These are phyloP conservation scores for Zelonia costaricensis DNA, from an alignment of 208 protist genomes.

Conservation along the genomic window DNA sequence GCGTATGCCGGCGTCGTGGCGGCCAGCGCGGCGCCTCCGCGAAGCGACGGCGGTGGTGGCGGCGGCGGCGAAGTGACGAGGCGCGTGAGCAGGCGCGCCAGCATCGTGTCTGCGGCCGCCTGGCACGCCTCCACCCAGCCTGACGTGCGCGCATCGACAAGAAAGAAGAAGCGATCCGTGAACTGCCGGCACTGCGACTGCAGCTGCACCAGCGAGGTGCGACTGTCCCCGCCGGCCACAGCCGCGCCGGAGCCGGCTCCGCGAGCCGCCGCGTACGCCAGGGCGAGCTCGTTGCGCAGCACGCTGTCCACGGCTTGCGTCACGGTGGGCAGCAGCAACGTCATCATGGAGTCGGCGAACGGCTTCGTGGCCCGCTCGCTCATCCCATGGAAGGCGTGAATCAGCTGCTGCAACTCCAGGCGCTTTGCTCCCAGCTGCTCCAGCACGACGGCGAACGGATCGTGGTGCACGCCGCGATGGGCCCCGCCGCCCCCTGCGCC, in stretches of 20 bases:
- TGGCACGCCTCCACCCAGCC: slow-evolving; percentile 35
- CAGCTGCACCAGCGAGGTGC: slow-evolving; percentile 24
- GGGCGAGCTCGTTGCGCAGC: slow-evolving; percentile 22
- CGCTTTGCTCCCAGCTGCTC: slow-evolving; percentile 29
- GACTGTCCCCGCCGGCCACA: slow-evolving; percentile 13
- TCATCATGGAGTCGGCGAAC: slow-evolving; percentile 46
- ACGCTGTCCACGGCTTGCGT: slow-evolving; percentile 23
- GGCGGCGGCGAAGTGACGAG: slow-evolving; percentile 18
- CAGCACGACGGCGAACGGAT: slow-evolving; percentile 18
- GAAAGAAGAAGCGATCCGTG: slow-evolving; percentile 39
- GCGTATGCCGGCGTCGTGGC: slow-evolving; percentile 25
- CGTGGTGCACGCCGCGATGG: slow-evolving; percentile 1
- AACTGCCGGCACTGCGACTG: slow-evolving; percentile 38
- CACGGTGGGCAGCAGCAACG: slow-evolving; percentile 40
- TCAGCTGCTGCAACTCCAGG: slow-evolving; percentile 37
- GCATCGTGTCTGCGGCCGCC: slow-evolving; percentile 16
- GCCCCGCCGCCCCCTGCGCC: too few species aligned
- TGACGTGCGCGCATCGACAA: slow-evolving; percentile 34
- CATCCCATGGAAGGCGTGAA: slow-evolving; percentile 33
- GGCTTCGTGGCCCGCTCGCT: slow-evolving; percentile 34
- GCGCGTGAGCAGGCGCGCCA: slow-evolving; percentile 25
- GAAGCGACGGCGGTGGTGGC: slow-evolving; percentile 4
- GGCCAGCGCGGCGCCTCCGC: neutral
- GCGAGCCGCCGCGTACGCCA: neutral
- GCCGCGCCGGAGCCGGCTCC: neutral